phyloP scores from a whole-genome alignment of 2,329 filamentous ascomycete species.

The Hypoxylon rubiginosum region DNA sequence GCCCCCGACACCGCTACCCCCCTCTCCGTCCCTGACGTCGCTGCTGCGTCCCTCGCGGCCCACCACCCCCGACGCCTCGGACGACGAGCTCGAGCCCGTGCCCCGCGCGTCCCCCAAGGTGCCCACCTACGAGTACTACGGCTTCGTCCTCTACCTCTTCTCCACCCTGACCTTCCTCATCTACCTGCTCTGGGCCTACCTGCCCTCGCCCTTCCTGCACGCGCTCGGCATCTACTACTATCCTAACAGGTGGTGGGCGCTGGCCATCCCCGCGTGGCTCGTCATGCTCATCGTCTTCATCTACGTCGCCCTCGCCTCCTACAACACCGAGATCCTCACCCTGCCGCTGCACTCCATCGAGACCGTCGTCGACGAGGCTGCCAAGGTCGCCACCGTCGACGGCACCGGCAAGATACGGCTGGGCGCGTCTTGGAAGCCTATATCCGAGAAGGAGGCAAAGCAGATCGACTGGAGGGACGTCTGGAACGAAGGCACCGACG shows the following conservation, averaged over 20 bases:
- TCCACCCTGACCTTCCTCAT: constrained; percentile 83
- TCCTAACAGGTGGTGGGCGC: constrained; percentile 96
- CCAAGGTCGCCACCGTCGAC: constrained; percentile 87
- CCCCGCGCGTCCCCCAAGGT: constrained; percentile 91
- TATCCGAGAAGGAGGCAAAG: constrained; percentile 50
- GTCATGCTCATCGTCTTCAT: constrained; percentile 93
- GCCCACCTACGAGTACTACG: constrained; percentile 99
- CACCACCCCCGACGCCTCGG: constrained; percentile 91
- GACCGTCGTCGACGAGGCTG: constrained; percentile 91
- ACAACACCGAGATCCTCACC: constrained; percentile 92
- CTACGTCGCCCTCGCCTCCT: constrained; percentile 90
- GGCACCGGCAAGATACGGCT: constrained; percentile 68
- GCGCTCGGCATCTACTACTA: constrained; percentile 97
- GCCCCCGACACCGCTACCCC: constrained; percentile 93
- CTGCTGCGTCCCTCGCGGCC: constrained; percentile 91
- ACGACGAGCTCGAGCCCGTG: constrained; percentile 83
- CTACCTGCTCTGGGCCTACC: constrained; percentile 85
- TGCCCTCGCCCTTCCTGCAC: constrained; percentile 91
- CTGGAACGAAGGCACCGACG: constrained; percentile 95
- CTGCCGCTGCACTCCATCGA: constrained; percentile 83
- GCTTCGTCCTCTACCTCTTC: constrained; percentile 95
- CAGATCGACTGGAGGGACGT: constrained; percentile 79
- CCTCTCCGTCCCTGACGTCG: constrained; percentile 91
- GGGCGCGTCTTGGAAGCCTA: constrained; percentile 54
- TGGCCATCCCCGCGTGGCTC: constrained; percentile 90